Base-by-base conservation (phyloP, 208 protist genomes). In the Trypanosoma cruzi region DNA sequence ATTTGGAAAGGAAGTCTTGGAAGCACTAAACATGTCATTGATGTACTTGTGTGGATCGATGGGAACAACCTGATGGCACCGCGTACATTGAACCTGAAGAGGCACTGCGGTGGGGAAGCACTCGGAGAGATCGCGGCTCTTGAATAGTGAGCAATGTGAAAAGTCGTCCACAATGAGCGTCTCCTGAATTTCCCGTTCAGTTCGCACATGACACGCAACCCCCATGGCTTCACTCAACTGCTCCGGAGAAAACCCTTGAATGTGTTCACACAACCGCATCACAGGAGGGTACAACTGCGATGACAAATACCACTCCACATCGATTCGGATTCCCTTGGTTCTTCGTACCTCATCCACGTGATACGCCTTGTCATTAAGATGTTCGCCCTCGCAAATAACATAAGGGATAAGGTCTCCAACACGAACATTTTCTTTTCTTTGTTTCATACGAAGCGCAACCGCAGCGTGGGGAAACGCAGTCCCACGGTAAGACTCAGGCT, bases 351-450 rank as follows among this genome's bases (percentile, higher is more conserved):
- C 93, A 52, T 97, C 90, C 2, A 95, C 85, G 59, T 96, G 92
- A 68, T 85, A 96, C 0, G 92, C 92, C 64, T 90, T 88, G 53
- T 90, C 83, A 53, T 77, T 77, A 16, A 85, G 44, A 46, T 81
- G 68, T 49, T 89, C 83, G 49, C 81, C 83, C 22, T 81, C 86
- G 50, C 92, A 98, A 54, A 99, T 98, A n/a, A 99, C 92, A 77
- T 99, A 99, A 32, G 93, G 97, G 49, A 99, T 99, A 59, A 97
- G 80, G 65, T 99, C 97, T 46, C 96, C 96, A 42, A 94, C 81
- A 44, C 92, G 90, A 29, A 99, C 97, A 26, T 88, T 66, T 71
- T 94, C 79, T 64, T 97, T 98, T 36, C 94, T 63, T 59, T 90
- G 70, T 62, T 85, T 89, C 94, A 99, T 98, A n/a, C 90, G 81